phyloP scores from a whole-genome alignment of 164 flowering plant genomes.

The Umbellularia californica region DNA sequence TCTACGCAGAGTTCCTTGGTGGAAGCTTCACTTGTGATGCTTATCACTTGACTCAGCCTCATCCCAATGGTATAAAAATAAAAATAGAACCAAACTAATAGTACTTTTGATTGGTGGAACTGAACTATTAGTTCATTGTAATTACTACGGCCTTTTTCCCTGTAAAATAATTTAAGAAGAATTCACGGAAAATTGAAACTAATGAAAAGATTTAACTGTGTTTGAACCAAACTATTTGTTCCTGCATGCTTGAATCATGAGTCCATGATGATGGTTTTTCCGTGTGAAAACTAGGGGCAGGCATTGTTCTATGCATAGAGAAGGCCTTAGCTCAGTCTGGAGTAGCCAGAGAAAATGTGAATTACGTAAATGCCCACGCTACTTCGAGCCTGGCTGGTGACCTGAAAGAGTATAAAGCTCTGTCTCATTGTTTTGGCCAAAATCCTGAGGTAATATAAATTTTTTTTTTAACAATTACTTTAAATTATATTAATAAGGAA shows the following conservation, averaged over 20 bases:
- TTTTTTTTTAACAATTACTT: background rate
- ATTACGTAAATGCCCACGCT: slow-evolving; percentile 82
- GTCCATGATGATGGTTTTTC: background rate
- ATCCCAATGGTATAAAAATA: slow-evolving; percentile 63
- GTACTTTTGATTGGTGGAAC: too few species aligned
- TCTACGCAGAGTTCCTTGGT: slow-evolving; percentile 97
- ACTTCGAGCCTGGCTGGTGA: slow-evolving; percentile 93
- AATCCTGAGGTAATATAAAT: slow-evolving; percentile 62
- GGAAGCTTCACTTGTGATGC: slow-evolving; percentile 97
- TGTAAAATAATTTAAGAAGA: too few species aligned
- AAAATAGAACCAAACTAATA: too few species aligned
- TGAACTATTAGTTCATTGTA: too few species aligned
- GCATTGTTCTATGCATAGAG: slow-evolving; percentile 83
- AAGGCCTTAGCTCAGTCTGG: slow-evolving; percentile 85
- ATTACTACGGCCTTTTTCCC: too few species aligned
- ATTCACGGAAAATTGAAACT: too few species aligned
- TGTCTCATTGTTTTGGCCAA: slow-evolving; percentile 79
- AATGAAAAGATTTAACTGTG: too few species aligned
- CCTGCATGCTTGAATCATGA: too few species aligned
- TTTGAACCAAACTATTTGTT: too few species aligned
- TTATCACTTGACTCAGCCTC: slow-evolving; percentile 98
- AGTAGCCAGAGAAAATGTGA: slow-evolving; percentile 71
- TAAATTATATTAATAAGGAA: too few species aligned
- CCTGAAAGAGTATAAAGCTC: slow-evolving; percentile 83
- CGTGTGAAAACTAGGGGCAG: slow-evolving; percentile 49